Conservation (phyloP, 441 rosid species). For the Theobroma grandiflorum region DNA sequence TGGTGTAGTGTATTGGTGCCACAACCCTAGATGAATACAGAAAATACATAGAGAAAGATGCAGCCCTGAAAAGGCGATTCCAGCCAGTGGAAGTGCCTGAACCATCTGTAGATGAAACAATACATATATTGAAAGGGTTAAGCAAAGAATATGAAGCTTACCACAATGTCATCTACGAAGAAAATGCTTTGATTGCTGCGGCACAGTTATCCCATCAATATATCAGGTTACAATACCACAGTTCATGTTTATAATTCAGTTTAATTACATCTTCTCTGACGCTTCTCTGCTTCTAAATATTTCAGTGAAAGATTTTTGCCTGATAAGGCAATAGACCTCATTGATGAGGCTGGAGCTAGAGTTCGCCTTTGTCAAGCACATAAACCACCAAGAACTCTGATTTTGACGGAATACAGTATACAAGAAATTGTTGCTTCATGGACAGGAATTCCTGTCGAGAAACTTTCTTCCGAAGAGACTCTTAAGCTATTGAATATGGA, state of each 20-base stretch:
- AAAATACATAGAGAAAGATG: conserved; percentile 66
- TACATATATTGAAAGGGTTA: conserved; percentile 56
- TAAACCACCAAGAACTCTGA: background rate
- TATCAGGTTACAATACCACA: conserved; percentile 46
- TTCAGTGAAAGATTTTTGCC: conserved; percentile 61
- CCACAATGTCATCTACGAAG: conserved; percentile 61
- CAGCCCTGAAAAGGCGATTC: conserved; percentile 66
- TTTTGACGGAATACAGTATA: conserved; percentile 45
- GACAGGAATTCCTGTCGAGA: conserved; percentile 68
- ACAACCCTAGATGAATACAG: conserved; percentile 71
- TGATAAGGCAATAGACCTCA: conserved; percentile 65
- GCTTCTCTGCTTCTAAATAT: background rate
- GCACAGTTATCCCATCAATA: conserved; percentile 63
- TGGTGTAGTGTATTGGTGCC: conserved; percentile 68
- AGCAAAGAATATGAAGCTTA: conserved; percentile 56
- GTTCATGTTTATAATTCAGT: background rate
- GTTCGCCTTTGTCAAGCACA: conserved; percentile 38
- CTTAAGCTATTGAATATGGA: conserved; percentile 51
- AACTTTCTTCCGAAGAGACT: conserved; percentile 55
- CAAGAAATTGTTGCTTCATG: conserved; percentile 51
- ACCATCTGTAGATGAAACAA: conserved; percentile 62
- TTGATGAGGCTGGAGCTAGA: conserved; percentile 62
- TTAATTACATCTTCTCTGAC: background rate
- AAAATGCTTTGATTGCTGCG: conserved; percentile 59
- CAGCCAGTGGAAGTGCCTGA: conserved; percentile 66